phyloP scores from a whole-genome alignment of 139 green algal species.

The Zygnema cylindricum region DNA sequence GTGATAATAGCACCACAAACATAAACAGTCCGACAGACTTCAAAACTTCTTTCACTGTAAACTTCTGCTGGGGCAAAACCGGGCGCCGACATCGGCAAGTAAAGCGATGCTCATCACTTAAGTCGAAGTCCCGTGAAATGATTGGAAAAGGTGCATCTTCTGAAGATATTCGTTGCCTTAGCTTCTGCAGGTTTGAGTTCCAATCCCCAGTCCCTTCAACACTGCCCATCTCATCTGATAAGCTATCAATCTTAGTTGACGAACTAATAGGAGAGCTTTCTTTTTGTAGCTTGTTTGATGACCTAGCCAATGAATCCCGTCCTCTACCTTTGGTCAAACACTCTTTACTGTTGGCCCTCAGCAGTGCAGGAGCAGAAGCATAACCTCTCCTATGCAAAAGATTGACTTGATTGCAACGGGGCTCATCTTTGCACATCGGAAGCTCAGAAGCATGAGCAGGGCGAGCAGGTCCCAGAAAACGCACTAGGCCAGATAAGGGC shows the following conservation, averaged over 20 bases:
- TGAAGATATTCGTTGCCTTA: background rate
- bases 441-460: background rate
- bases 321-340: background rate
- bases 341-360: background rate
- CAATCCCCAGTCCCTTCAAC: background rate
- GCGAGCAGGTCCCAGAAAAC: background rate
- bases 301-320: background rate
- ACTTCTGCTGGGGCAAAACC: background rate
- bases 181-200: background rate
- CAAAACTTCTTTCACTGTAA: background rate
- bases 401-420: background rate
- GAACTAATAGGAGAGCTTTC: background rate
- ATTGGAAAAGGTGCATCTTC: background rate
- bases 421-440: background rate
- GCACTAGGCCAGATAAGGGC: background rate
- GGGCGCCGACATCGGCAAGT: background rate
- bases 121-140: background rate
- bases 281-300: background rate
- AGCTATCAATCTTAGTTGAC: background rate
- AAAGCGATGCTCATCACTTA: background rate
- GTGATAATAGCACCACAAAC: background rate
- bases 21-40: background rate
- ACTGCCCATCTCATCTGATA: background rate
- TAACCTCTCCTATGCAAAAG: background rate
- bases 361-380: background rate